These are phyloP conservation scores for Ganoderma leucocontextum DNA, from an alignment of 1,284 basidiomycete genomes.

Conservation along the genomic window DNA sequence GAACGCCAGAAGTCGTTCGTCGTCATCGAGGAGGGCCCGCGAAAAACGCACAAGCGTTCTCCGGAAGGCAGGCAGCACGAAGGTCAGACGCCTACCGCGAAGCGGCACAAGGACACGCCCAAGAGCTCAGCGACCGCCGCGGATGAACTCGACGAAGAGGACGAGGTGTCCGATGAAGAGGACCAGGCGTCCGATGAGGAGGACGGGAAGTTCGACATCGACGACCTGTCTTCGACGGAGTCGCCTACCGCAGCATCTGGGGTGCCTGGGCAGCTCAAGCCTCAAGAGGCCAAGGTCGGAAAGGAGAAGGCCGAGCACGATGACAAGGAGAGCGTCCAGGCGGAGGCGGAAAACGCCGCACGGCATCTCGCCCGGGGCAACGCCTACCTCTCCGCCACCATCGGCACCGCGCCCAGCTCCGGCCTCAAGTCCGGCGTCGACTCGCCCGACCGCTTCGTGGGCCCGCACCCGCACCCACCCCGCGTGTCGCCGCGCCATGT, in stretches of 20 bases:
- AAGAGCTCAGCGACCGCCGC: conserved; percentile 1
- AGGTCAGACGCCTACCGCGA: conserved; percentile 24
- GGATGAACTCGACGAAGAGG: conserved; percentile 52
- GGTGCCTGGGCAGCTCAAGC: conserved; percentile 25
- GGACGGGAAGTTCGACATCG: conserved; percentile 79
- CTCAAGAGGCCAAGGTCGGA: conserved; percentile 50
- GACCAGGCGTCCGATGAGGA: conserved; percentile 71
- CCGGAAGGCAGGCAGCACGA: conserved; percentile 11
- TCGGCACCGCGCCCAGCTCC: conserved; percentile 45
- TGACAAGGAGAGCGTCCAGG: conserved; percentile 29
- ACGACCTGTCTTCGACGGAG: conserved; percentile 74
- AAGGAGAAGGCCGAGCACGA: conserved; percentile 40
- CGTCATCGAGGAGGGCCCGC: conserved; percentile 89
- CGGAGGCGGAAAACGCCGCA: conserved; percentile 45
- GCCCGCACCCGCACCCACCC: conserved; percentile 67
- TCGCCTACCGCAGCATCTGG: conserved; percentile 26
- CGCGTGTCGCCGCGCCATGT: conserved; percentile 62
- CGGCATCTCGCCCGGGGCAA: conserved; percentile 45
- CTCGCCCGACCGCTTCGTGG: conserved; percentile 80
- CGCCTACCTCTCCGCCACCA: conserved; percentile 49
- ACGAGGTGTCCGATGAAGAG: conserved; percentile 63
- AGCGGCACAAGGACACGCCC: conserved; percentile 12
- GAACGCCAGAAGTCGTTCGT: conserved; percentile 98
- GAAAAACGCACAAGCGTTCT: conserved; percentile 39
- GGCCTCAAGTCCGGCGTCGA: conserved; percentile 71